These are phyloP conservation scores for Cyberlindnera maritima DNA, from an alignment of 805 yeast genomes.

Conservation along the genomic window DNA sequence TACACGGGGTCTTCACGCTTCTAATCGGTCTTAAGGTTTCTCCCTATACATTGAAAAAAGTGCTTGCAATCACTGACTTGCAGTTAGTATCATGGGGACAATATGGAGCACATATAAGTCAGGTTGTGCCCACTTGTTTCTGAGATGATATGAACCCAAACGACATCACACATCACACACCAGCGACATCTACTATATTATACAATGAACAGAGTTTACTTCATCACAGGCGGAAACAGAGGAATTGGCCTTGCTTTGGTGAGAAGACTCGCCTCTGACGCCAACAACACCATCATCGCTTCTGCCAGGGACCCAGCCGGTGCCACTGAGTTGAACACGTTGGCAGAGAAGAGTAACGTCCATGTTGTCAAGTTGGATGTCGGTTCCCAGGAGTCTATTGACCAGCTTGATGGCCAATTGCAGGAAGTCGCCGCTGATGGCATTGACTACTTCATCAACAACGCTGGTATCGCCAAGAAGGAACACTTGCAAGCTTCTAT, in stretches of 20 bases:
- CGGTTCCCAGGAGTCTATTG: constrained; percentile 19
- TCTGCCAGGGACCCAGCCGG: constrained; percentile 15
- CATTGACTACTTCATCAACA: constrained; percentile 28
- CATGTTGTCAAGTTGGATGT: constrained; percentile 27
- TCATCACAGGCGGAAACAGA: constrained; percentile 10
- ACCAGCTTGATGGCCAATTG: constrained; percentile 14
- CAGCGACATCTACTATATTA: no score
- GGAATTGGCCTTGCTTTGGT: constrained; percentile 12
- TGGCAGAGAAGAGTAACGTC: constrained; percentile 19
- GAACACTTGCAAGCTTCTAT: neutral
- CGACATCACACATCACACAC: no score
- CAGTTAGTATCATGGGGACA: no score
- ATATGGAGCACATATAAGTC: no score
- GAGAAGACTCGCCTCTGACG: constrained; percentile 1
- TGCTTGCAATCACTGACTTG: no score
- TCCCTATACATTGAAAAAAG: no score
- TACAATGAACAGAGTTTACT: constrained; percentile 4
- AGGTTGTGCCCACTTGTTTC: no score
- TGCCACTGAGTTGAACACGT: constrained; percentile 12
- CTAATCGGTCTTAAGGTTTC: no score
- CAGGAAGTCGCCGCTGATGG: constrained; percentile 18
- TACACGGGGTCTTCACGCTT: no score
- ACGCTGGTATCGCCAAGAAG: constrained; percentile 26
- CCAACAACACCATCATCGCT: constrained; percentile 8
- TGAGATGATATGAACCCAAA: no score